Evolutionary conservation across 768 basidiomycete species (phyloP).

Genomic region (Royoungia palumana): DNA sequence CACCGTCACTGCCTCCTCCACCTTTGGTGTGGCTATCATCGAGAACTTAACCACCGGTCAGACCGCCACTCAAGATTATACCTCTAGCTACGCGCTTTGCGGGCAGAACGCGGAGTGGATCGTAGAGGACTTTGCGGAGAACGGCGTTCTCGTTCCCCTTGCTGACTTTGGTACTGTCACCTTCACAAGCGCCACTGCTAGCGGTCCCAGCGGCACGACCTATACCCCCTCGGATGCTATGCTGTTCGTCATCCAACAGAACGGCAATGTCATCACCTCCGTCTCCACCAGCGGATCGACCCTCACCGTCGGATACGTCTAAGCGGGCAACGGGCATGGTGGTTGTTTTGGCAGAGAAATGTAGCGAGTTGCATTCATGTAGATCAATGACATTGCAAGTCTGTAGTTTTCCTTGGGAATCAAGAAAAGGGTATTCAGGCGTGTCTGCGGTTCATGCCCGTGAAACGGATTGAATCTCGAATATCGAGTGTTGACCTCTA

Average conservation of each 20-base stretch:
- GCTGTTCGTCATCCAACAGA: slow-evolving; percentile 13
- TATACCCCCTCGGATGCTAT: slow-evolving; percentile 10
- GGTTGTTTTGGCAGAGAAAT: not conserved
- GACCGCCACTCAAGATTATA: slow-evolving; percentile 2
- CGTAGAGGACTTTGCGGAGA: slow-evolving; percentile 18
- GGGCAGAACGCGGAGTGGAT: slow-evolving; percentile 22
- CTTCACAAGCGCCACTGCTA: slow-evolving; percentile 12
- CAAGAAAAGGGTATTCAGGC: not conserved
- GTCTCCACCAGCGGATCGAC: slow-evolving; percentile 1
- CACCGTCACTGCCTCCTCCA: slow-evolving; percentile 16
- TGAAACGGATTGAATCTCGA: not conserved
- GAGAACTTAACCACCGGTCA: slow-evolving; percentile 19
- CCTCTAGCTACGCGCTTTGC: slow-evolving; percentile 17
- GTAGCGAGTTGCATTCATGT: not conserved
- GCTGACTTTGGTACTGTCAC: slow-evolving; percentile 21
- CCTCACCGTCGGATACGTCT: slow-evolving; percentile 9
- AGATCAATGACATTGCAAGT: not conserved
- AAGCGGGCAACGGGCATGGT: not conserved
- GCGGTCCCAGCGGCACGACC: not conserved
- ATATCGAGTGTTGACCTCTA: no score
- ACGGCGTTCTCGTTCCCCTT: slow-evolving; percentile 3
- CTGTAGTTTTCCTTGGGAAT: not conserved
- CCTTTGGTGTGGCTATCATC: slow-evolving; percentile 14
- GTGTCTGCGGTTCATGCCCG: not conserved
- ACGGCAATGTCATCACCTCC: slow-evolving; percentile 7